Evolutionary conservation across 75 land plant genomes (phyloP), one percentile per base, ranked within the genome.

Genomic region (Selaginella moellendorffii): DNA sequence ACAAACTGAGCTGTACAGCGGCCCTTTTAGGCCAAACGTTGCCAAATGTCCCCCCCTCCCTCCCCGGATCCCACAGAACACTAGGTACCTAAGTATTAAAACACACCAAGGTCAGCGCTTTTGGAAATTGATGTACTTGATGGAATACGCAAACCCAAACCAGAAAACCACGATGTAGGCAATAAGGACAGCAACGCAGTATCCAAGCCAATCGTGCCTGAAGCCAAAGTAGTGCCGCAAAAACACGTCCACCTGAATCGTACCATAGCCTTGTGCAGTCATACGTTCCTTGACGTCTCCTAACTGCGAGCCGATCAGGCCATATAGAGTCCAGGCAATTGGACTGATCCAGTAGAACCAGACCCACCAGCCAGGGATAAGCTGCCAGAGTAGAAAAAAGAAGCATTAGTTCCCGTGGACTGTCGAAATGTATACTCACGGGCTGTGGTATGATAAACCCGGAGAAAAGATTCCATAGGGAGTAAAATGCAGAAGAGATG

Each of bases 341-440:
- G 59, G 59, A 24, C 59, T 56, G 8, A 56, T 56, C 59, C 59
- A 56, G 24, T 56, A 56, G 59, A 56, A 56, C 59, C 59, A 56
- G 5, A 56, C 59, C 59, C 59, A 56, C 59, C 59, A 8, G 24
- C 59, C n/a, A 9, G 59, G 59, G 9, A 56, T 56, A 5, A 19
- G 21, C 19, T 56, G 59, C 59, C 5, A 56, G 19, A 56, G n/a
- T n/a, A n/a, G n/a, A n/a, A n/a, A n/a, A n/a, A n/a, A n/a, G n/a
- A n/a, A n/a, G n/a, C n/a, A n/a, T n/a, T n/a, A n/a, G n/a, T n/a
- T n/a, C n/a, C n/a, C n/a, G n/a, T n/a, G n/a, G n/a, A n/a, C n/a
- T n/a, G n/a, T n/a, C n/a, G n/a, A n/a, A n/a, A 36, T 36, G 14
- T 36, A 36, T 36, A 5, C 59, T 56, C 59, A 56, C 59, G 17